Conservation (phyloP, 345 rosid species). For the Eucalyptus virginea region DNA sequence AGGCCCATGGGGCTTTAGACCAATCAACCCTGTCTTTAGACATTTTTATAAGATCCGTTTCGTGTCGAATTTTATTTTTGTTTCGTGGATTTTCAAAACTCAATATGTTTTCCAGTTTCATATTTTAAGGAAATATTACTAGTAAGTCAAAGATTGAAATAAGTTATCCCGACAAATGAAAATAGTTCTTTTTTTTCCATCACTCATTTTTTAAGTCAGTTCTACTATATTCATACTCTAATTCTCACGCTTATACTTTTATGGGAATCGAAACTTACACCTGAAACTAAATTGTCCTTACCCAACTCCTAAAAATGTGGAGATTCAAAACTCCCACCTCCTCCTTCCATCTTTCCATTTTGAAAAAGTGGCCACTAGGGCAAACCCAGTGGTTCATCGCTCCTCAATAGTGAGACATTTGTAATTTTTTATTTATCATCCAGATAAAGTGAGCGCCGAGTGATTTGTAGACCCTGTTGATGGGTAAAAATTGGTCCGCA, state of each 20-base stretch:
- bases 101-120: neutral
- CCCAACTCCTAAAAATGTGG: too few relatives aligned
- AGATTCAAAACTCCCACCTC: too few relatives aligned
- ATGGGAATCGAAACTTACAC: too few relatives aligned
- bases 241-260: too few relatives aligned
- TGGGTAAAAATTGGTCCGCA: neutral
- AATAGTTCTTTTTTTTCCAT: rapidly evolving
- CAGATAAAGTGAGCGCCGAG: neutral
- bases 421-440: neutral
- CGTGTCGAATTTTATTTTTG: neutral
- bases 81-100: neutral
- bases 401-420: neutral
- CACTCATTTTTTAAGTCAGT: too few relatives aligned
- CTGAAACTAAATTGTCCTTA: too few relatives aligned
- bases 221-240: too few relatives aligned
- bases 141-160: neutral
- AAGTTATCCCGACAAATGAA: neutral
- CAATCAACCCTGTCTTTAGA: neutral
- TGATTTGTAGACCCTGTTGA: neutral
- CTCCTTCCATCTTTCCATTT: too few relatives aligned
- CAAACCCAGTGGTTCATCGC: too few relatives aligned
- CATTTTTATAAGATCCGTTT: neutral
- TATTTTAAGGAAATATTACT: neutral
- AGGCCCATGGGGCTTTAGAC: neutral
- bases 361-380: too few relatives aligned